Percentiles rank a stretch among this genome's conserved stretches.
Conservation (phyloP, 768 basidiomycete genomes). For the Gloeopeniophorella convolvens region DNA sequence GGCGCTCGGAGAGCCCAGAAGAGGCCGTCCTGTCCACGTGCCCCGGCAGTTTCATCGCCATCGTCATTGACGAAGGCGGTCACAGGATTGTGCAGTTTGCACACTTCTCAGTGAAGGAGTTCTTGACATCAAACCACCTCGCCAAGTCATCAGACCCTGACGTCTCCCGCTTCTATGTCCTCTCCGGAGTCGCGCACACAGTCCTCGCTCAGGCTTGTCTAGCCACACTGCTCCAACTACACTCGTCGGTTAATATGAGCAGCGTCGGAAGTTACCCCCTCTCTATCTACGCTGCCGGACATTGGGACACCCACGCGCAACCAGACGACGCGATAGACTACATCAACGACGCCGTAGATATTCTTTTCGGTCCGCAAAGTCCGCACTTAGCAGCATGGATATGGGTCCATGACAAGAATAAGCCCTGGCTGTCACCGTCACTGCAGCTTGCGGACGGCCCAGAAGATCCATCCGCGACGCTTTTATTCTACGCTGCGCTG, state of each 20-base stretch:
- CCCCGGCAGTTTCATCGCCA: neutral
- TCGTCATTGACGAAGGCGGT: neutral
- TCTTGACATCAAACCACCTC: neutral
- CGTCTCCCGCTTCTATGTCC: neutral
- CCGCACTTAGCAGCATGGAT: neutral
- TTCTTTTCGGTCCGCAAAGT: neutral
- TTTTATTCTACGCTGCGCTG: neutral
- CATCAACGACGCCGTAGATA: neutral
- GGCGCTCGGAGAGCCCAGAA: neutral
- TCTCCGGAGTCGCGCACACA: neutral
- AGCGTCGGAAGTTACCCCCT: neutral
- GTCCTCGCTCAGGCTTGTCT: neutral
- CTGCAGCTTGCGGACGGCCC: neutral
- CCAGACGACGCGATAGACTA: neutral
- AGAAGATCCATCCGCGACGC: neutral
- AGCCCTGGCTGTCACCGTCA: too few species aligned
- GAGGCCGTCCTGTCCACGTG: neutral
- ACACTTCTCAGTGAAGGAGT: slow-evolving; percentile 4
- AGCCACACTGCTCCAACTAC: neutral
- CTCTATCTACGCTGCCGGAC: neutral
- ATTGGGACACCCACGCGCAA: neutral
- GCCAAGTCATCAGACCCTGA: neutral
- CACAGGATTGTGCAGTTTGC: neutral
- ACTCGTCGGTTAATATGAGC: neutral
- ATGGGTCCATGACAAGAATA: neutral